A percentile compares a stretch with the other conserved stretches of the same genome.
phyloP scores from a whole-genome alignment of 2,329 filamentous ascomycete genomes.

The Xylaria multiplex region DNA sequence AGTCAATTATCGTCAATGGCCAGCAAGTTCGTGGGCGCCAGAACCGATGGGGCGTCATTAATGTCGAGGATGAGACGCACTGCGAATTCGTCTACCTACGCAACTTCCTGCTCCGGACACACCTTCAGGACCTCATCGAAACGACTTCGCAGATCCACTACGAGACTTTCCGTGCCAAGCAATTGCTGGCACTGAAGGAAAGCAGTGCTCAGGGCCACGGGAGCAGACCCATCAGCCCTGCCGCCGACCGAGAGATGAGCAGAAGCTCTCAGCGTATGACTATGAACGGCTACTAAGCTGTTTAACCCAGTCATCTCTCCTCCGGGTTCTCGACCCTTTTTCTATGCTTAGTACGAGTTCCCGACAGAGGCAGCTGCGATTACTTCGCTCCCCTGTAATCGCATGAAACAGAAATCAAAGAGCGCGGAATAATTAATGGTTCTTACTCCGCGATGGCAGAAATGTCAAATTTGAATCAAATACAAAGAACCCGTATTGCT shows the following conservation, averaged over 20 bases:
- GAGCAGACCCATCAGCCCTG: conserved; percentile 93
- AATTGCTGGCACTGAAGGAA: conserved; percentile 97
- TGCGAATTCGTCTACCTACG: conserved; percentile 99
- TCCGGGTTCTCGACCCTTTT: conserved; percentile 33
- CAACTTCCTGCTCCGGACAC: conserved; percentile 98
- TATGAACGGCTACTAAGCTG: conserved; percentile 93
- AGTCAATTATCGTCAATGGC: conserved; percentile 95
- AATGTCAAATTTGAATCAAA: conserved; percentile 38
- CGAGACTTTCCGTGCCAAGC: conserved; percentile 99
- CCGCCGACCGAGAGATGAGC: conserved; percentile 95
- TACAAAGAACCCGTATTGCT: conserved; percentile 42
- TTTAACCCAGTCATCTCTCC: conserved; percentile 40
- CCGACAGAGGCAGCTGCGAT: conserved; percentile 5
- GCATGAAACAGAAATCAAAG: conserved; percentile 15
- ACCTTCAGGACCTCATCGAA: conserved; percentile 98
- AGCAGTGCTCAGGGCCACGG: conserved; percentile 86
- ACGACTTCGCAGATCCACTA: conserved; percentile 99
- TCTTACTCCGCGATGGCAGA: conserved; percentile 37
- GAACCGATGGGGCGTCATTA: conserved; percentile 99
- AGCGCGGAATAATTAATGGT: conserved; percentile 34
- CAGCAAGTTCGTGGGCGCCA: conserved; percentile 97
- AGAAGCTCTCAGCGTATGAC: conserved; percentile 96
- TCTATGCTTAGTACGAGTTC: conserved; percentile 34
- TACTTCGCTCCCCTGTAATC: conserved; percentile 13
- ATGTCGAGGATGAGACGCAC: conserved; percentile 99